Evolutionary conservation across 2,329 filamentous ascomycete genomes (phyloP).

Genomic region (Fusarium neocosmosporiellum): DNA sequence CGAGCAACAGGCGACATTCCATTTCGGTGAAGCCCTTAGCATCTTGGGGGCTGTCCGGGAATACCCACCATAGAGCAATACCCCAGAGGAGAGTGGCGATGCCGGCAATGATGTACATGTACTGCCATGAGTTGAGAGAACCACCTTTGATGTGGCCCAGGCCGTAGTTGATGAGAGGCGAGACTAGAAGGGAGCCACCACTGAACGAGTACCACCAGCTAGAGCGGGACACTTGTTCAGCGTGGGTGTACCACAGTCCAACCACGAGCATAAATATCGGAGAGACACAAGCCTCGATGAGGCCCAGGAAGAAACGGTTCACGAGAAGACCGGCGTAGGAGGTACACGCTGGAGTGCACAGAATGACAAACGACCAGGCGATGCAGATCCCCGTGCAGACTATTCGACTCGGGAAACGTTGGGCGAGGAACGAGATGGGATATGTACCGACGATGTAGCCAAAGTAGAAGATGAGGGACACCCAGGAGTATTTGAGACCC

Average conservation of each 20-base stretch:
- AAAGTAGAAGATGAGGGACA: conserved; percentile 49
- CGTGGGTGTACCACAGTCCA: conserved; percentile 53
- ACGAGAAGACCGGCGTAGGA: conserved; percentile 48
- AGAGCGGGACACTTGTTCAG: conserved; percentile 51
- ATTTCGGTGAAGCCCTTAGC: conserved; percentile 46
- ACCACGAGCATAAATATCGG: conserved; percentile 53
- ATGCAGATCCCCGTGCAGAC: conserved; percentile 46
- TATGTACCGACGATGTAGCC: conserved; percentile 48
- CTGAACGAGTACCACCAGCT: conserved; percentile 53
- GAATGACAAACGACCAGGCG: conserved; percentile 47
- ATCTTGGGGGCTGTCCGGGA: conserved; percentile 45
- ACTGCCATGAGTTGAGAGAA: conserved; percentile 46
- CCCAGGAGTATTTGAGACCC: conserved; percentile 46
- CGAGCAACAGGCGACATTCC: conserved; percentile 39
- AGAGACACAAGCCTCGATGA: conserved; percentile 49
- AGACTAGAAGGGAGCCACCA: conserved; percentile 50
- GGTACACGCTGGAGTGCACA: conserved; percentile 48
- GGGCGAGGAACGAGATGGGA: conserved; percentile 46
- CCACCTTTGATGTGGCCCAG: conserved; percentile 47
- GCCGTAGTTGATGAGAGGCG: conserved; percentile 49
- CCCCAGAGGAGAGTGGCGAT: conserved; percentile 44
- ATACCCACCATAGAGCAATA: conserved; percentile 40
- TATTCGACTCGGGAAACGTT: conserved; percentile 42
- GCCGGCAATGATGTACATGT: conserved; percentile 51
- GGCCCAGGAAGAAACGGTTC: conserved; percentile 51